A percentile compares a stretch with the other conserved stretches of the same genome.
These are phyloP conservation scores for Aspergillus neotritici DNA, from an alignment of 2,329 filamentous ascomycete species.

Conservation along the genomic window DNA sequence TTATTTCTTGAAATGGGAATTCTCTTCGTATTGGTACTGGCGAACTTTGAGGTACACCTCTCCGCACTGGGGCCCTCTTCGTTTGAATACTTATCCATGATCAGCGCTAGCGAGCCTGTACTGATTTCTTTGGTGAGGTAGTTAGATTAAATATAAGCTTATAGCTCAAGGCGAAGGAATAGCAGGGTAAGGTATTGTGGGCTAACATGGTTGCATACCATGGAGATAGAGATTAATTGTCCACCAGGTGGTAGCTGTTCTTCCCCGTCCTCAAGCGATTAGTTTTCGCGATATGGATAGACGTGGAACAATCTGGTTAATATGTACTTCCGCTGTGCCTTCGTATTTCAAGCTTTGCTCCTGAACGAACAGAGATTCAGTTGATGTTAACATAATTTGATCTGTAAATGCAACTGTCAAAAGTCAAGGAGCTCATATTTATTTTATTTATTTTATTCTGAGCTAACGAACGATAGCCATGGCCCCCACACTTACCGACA, in stretches of 20 bases:
- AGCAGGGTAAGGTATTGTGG: too few species aligned
- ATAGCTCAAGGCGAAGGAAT: too few species aligned
- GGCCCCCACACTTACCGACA: too few species aligned
- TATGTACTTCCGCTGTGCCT: constrained; percentile 21
- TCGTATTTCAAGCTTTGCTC: constrained; percentile 22
- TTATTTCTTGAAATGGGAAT: constrained; percentile 12
- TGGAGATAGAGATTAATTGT: constrained; percentile 16
- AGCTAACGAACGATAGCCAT: too few species aligned
- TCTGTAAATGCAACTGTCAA: too few species aligned
- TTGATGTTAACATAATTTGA: too few species aligned
- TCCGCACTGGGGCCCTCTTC: constrained; percentile 15
- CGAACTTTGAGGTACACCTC: constrained; percentile 21
- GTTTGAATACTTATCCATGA: constrained; percentile 19
- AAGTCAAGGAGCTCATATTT: too few species aligned
- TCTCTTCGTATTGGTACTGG: constrained; percentile 17
- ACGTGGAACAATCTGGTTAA: constrained; percentile 17
- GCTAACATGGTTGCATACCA: too few species aligned
- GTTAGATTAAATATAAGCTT: too few species aligned
- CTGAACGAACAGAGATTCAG: too few species aligned
- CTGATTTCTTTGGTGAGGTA: constrained; percentile 21
- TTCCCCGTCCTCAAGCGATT: constrained; percentile 17
- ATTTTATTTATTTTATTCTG: too few species aligned
- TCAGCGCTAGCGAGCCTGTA: constrained; percentile 4
- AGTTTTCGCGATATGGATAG: constrained; percentile 5
- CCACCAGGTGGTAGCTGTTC: constrained; percentile 16